Base-by-base conservation (phyloP, 176 grass and related monocot genomes). In the Pontederia paniculata region DNA sequence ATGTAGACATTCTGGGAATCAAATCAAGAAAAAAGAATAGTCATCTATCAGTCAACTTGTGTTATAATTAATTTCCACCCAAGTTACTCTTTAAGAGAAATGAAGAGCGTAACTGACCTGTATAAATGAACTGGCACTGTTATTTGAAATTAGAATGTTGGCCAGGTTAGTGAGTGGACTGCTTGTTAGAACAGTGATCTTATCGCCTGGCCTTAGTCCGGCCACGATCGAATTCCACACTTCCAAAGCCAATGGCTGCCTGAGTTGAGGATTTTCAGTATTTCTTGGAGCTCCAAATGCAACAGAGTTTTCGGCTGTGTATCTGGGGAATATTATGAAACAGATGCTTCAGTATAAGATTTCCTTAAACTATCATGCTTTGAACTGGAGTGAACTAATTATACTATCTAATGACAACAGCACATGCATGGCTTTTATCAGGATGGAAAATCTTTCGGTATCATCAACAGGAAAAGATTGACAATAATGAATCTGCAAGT, bases 151-250 rank as follows among this genome's bases (percentile, higher is more conserved):
- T n/a, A 96, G 9, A 8, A 96, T 87, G 54, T 74, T 87, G 55
- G 85, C 91, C 13, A 96, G 67, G 76, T 89, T 89, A 68, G 82
- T 95, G 66, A 95, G 81, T 48, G 89, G 89, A 55, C 89, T 77
- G 66, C 45, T 95, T n/a, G 78, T 80, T 57, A 95, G 65, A 55
- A 85, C 67, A 72, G 72, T 76, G 57, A 95, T 77, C 72, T 72
- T 88, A 53, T 95, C 71, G 18, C 69, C 75, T 67, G 81, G 77
- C 73, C 63, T 37, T 66, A 88, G 74, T 54, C 73, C 57, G 42
- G 55, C 22, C 59, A 44, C 63, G 54, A 95, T 65, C 61, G 72
- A 85, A 45, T 81, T 55, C 84, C 89, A 95, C 31, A 95, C 80
- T 74, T 88, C 89, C 63, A 82, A 79, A 48, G 52, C 81, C 56